Evolutionary conservation across 495 filamentous ascomycete species (phyloP), one percentile per base, ranked within the genome.

Genomic region (Cladorrhinum samala): DNA sequence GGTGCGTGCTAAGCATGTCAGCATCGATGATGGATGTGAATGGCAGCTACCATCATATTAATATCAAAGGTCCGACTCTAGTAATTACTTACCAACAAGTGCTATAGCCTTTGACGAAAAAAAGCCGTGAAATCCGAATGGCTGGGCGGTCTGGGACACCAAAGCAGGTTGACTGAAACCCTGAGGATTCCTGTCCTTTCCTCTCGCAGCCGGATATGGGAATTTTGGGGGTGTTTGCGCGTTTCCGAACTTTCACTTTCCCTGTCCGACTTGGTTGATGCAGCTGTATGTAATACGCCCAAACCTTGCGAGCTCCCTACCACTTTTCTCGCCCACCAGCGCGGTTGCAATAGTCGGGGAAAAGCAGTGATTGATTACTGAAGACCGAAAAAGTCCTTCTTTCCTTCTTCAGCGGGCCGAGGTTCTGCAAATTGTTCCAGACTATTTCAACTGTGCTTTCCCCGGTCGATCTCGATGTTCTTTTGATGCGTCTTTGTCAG

Each of bases 91-190:
- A 47, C 45, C 45, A 33, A 14, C 25, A 16, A 23, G 30, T 47
- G 18, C 24, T 20, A 17, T 25, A 11, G 39, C 27, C 27, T 11
- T 33, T 33, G 5, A 33, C 5, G 39, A 41, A 41, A 18, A 13
- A 19, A 45, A 24, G n/a, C 45, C 45, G 24, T 18, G 13, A 47
- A 47, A 47, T 47, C 45, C 45, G 45, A 47, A 23, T n/a, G 45
- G 45, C 45, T 47, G 45, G 45, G 45, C 27, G 27, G 5, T 11
- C 27, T 5, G 27, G 27, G 27, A 33, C 5, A 5, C 27, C 11
- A 6, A 11, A 11, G 6, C 27, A 33, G 27, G 27, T 33, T 33
- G 27, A 11, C 11, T 33, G 27, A 33, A 33, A 33, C 27, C n/a
- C 27, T 33, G 27, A 33, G 27, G 27, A 33, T 33, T 33, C 27